A percentile compares a stretch with the other conserved stretches of the same genome.
Evolutionary conservation across 371 early-diverging fungal species (phyloP).

Genomic region (Cokeromyces recurvatus): DNA sequence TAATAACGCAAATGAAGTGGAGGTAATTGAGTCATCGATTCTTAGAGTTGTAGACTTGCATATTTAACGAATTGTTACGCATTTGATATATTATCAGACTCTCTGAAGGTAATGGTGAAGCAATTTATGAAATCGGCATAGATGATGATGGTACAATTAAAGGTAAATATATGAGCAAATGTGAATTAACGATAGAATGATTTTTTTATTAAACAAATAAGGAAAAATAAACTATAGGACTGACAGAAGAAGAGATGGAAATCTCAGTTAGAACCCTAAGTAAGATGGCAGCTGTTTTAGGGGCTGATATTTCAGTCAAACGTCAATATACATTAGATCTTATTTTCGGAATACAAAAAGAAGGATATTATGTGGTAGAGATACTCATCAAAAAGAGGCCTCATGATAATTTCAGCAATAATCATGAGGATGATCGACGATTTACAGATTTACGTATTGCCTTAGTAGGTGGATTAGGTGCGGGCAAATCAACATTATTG

Average conservation of each 20-base stretch:
- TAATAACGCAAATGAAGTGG: slow-evolving; percentile 92
- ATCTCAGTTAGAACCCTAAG: slow-evolving; percentile 56
- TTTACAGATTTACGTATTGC: slow-evolving; percentile 80
- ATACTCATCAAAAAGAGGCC: slow-evolving; percentile 52
- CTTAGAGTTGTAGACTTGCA: background rate
- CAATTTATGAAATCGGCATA: slow-evolving; percentile 88
- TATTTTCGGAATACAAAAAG: background rate
- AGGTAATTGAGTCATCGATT: slow-evolving; percentile 37
- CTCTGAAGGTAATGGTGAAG: slow-evolving; percentile 85
- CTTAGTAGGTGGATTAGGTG: slow-evolving; percentile 77
- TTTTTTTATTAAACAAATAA: slow-evolving; percentile 14
- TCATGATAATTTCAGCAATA: too few species aligned
- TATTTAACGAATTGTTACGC: too few species aligned
- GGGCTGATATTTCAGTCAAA: slow-evolving; percentile 51
- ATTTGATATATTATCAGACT: slow-evolving; percentile 54
- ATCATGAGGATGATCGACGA: slow-evolving; percentile 4
- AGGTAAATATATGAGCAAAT: too few species aligned
- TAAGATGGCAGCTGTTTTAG: slow-evolving; percentile 58
- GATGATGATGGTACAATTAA: slow-evolving; percentile 81
- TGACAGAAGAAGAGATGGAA: slow-evolving; percentile 52
- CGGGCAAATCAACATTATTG: slow-evolving; percentile 84
- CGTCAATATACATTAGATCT: slow-evolving; percentile 22
- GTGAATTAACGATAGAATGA: slow-evolving; percentile 18
- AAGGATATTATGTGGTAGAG: slow-evolving; percentile 54
- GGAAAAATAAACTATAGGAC: slow-evolving; percentile 16